Evolutionary conservation across 2,329 filamentous ascomycete genomes (phyloP), one percentile per base, ranked within the genome.

Genomic region (Aspergillus sp.): DNA sequence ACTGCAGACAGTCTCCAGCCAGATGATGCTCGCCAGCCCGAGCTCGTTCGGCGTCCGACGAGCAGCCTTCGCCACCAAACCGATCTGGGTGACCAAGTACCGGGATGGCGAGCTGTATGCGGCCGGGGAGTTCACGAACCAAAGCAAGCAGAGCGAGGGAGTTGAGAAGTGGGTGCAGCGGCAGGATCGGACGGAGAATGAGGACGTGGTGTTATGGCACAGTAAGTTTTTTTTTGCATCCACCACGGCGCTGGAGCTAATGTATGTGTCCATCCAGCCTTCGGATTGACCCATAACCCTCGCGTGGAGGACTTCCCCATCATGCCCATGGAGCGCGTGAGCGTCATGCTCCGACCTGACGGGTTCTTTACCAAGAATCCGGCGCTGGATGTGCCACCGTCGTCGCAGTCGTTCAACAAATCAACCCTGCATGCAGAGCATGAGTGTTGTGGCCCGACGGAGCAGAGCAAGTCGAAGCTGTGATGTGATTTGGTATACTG

Each of bases 271-370:
- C n/a, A n/a, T n/a, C n/a, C 24, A 58, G 53, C 55, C 12, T 65
- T 66, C 41, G 66, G 76, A 7, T 69, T 78, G 14, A 80, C 78
- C 19, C 78, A 81, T 40, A 72, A 78, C 24, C 74, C 75, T 0
- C 61, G 76, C 2, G 65, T 74, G 15, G 77, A 80, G 46, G 77
- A 80, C 45, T 80, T 79, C 57, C 76, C 76, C 1, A 72, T 80
- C 16, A 81, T 81, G 77, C 77, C 76, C 0, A 67, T 67, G 41
- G 77, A 81, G 47, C 54, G 60, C 4, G 53, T 66, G 26, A 63
- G 59, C 26, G 61, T 71, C 7, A 60, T 58, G 45, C 48, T 72
- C 15, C 63, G 64, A 43, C 66, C 68, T 5, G 63, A 66, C 38
- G 67, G 68, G 4, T 71, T 71, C 52, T 70, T 69, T 42, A 59